Evolutionary conservation across 2,329 filamentous ascomycete genomes (phyloP).

Genomic region (Elsinoe ampelina): DNA sequence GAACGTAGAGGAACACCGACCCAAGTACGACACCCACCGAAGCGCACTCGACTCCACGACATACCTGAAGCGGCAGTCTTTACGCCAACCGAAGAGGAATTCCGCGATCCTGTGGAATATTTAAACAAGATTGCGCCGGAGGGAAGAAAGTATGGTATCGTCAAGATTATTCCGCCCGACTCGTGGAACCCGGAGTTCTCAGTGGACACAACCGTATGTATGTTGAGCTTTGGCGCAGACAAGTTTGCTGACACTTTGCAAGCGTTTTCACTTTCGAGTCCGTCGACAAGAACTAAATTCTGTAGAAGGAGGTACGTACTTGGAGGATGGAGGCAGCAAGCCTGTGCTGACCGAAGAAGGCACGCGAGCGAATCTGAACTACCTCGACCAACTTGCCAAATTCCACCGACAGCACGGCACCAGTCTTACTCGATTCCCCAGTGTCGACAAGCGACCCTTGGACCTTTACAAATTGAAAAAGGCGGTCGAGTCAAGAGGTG

Average conservation of each 20-base stretch:
- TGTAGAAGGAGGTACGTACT: conserved; percentile 75
- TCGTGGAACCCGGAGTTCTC: conserved; percentile 92
- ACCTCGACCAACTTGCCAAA: conserved; percentile 87
- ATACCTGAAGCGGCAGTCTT: conserved; percentile 87
- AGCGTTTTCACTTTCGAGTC: conserved; percentile 96
- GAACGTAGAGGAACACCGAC: conserved; percentile 68
- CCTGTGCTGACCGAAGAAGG: conserved; percentile 36
- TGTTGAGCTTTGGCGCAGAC: background rate
- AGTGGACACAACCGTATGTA: conserved; percentile 84
- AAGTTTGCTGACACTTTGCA: conserved; percentile 23
- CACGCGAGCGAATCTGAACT: conserved; percentile 89
- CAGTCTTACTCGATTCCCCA: conserved; percentile 86
- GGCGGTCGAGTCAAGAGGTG: conserved; percentile 85
- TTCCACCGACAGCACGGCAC: conserved; percentile 96
- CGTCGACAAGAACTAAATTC: conserved; percentile 95
- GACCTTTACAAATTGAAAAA: conserved; percentile 96
- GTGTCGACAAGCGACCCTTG: conserved; percentile 93
- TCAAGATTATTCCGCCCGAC: conserved; percentile 90
- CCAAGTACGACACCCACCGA: conserved; percentile 32
- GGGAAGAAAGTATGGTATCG: conserved; percentile 78
- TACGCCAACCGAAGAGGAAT: conserved; percentile 83
- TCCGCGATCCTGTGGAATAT: conserved; percentile 87
- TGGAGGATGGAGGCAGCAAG: background rate
- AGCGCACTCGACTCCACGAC: conserved; percentile 70
- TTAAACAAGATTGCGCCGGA: conserved; percentile 85